These are phyloP conservation scores for Keithomyces neogunnii DNA, from an alignment of 2,329 filamentous ascomycete species.

Conservation along the genomic window DNA sequence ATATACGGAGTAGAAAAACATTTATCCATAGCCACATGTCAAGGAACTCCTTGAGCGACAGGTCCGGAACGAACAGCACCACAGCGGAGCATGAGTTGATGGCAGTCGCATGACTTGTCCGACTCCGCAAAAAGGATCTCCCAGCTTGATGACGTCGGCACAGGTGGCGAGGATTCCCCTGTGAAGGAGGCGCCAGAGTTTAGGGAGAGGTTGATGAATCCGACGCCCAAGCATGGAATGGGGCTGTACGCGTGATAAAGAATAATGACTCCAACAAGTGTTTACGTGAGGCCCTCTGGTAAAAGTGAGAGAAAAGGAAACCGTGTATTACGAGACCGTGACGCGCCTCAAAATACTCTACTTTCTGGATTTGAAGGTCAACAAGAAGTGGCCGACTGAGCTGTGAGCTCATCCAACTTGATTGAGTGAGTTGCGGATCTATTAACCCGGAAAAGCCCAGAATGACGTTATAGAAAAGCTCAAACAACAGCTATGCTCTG, in stretches of 20 bases:
- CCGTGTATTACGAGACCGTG: constrained; percentile 39
- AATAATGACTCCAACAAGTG: constrained; percentile 23
- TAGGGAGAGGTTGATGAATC: constrained; percentile 14
- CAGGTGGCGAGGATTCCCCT: constrained; percentile 6
- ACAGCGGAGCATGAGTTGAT: constrained; percentile 17
- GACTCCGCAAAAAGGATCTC: constrained; percentile 38
- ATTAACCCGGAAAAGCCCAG: constrained; percentile 46
- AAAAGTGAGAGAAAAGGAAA: constrained; percentile 24
- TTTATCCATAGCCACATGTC: no score
- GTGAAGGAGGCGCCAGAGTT: no score
- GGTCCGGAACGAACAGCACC: background rate
- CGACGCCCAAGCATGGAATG: background rate
- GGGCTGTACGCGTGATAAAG: no score
- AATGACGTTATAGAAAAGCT: constrained; percentile 67
- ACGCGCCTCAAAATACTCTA: constrained; percentile 49
- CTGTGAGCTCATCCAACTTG: constrained; percentile 25
- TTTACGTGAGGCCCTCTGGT: constrained; percentile 26
- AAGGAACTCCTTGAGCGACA: no score
- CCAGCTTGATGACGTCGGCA: constrained; percentile 35
- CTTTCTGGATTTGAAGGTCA: constrained; percentile 50
- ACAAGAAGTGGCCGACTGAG: constrained; percentile 55
- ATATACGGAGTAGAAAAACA: no score
- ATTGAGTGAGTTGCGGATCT: background rate
- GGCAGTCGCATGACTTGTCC: constrained; percentile 39
- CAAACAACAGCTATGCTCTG: constrained; percentile 12